A percentile compares a stretch with the other conserved stretches of the same genome.
Evolutionary conservation across 2,329 filamentous ascomycete species (phyloP).

Genomic region (Hypoxylon sp.): DNA sequence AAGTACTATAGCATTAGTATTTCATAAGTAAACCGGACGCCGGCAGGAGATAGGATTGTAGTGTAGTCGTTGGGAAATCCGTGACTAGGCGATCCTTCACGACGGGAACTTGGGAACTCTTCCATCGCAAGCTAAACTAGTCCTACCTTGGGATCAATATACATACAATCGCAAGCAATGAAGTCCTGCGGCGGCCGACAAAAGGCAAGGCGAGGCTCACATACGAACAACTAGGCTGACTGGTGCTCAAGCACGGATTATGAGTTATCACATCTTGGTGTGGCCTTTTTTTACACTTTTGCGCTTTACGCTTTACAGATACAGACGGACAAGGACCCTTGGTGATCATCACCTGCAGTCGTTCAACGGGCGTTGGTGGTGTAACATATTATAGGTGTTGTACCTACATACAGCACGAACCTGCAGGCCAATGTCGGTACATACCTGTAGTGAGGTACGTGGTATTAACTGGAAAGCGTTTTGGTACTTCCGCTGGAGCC

Average conservation of each 20-base stretch:
- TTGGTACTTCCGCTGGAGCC: neutral
- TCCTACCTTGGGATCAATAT: constrained; percentile 2
- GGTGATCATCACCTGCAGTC: constrained; percentile 24
- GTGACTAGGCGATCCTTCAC: constrained; percentile 37
- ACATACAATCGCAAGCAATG: neutral
- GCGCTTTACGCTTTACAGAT: constrained; percentile 8
- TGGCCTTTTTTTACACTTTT: constrained; percentile 12
- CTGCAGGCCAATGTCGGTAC: neutral
- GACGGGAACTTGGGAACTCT: constrained; percentile 20
- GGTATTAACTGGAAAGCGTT: constrained; percentile 1
- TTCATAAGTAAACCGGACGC: constrained; percentile 22
- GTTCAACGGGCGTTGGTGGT: constrained; percentile 31
- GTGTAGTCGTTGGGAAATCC: constrained; percentile 24
- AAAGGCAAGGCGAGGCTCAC: constrained; percentile 22
- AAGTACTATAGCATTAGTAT: constrained; percentile 15
- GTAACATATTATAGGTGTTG: constrained; percentile 16
- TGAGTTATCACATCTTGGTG: neutral
- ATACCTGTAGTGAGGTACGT: constrained; percentile 1
- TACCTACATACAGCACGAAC: constrained; percentile 8
- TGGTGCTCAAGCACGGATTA: constrained; percentile 10
- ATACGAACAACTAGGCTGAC: constrained; percentile 15
- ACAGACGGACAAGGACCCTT: constrained; percentile 21
- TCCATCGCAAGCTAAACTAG: constrained; percentile 19
- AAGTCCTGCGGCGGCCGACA: constrained; percentile 3
- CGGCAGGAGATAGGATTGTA: constrained; percentile 26